phyloP scores from a whole-genome alignment of 306 rosid species.

The Senna tora region DNA sequence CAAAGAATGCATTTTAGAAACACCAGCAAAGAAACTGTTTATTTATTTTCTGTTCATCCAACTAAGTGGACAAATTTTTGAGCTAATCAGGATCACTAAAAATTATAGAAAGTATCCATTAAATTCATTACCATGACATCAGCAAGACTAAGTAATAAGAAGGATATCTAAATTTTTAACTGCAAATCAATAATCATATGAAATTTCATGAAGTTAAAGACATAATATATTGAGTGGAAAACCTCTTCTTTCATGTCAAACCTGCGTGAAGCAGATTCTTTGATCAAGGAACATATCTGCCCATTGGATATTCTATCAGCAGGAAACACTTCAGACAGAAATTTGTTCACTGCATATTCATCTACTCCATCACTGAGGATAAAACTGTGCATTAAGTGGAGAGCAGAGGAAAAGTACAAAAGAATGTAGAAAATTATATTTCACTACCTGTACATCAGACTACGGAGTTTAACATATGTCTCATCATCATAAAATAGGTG shows the following conservation, averaged over 20 bases:
- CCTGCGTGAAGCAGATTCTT: slow-evolving; percentile 84
- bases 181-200: slow-evolving; percentile 17
- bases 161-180: slow-evolving; percentile 18
- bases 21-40: slow-evolving; percentile 4
- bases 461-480: slow-evolving; percentile 81
- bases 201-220: slow-evolving; percentile 39
- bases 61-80: slow-evolving; percentile 4
- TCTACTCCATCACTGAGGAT: slow-evolving; percentile 88
- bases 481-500: slow-evolving; percentile 81
- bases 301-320: slow-evolving; percentile 55
- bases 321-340: slow-evolving; percentile 72
- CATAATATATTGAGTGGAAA: slow-evolving; percentile 37
- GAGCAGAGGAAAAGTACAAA: slow-evolving; percentile 18
- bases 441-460: slow-evolving; percentile 81
- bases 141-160: slow-evolving; percentile 24
- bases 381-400: slow-evolving; percentile 32
- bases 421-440: slow-evolving; percentile 18
- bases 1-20: slow-evolving; percentile 25
- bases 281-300: slow-evolving; percentile 66
- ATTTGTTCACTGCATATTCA: slow-evolving; percentile 79
- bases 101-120: neutral
- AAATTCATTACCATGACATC: slow-evolving; percentile 21
- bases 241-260: slow-evolving; percentile 98
- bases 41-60: slow-evolving; percentile 12
- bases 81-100: slow-evolving; percentile 17